phyloP scores from a whole-genome alignment of 352 stramenopile genomes.

The Phytophthora agathidicida region DNA sequence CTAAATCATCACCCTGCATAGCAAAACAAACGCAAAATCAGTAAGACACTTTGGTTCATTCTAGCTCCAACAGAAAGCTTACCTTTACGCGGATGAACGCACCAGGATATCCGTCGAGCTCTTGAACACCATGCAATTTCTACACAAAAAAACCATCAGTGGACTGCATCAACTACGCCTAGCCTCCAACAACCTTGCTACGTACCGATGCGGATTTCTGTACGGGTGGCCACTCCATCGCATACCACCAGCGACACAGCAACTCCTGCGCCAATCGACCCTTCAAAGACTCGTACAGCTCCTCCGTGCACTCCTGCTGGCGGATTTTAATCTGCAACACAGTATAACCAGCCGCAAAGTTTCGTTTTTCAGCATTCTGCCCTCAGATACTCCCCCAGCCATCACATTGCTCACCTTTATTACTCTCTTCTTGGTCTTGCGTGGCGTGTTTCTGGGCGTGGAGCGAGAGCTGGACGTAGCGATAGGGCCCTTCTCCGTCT shows the following conservation, averaged over 20 bases:
- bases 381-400: neutral
- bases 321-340: slow-evolving; percentile 74
- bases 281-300: slow-evolving; percentile 84
- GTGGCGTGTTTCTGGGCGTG: slow-evolving; percentile 29
- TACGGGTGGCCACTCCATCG: slow-evolving; percentile 72
- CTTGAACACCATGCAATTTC: slow-evolving; percentile 77
- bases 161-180: neutral
- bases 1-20: slow-evolving; percentile 80
- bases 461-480: slow-evolving; percentile 10
- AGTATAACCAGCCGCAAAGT: slow-evolving; percentile 1
- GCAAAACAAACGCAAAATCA: neutral
- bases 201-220: slow-evolving; percentile 42
- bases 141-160: slow-evolving; percentile 24
- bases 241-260: slow-evolving; percentile 89
- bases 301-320: slow-evolving; percentile 85
- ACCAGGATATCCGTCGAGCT: slow-evolving; percentile 81
- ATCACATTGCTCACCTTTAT: slow-evolving; percentile 48
- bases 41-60: neutral
- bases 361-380: neutral
- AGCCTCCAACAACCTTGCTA: neutral
- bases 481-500: slow-evolving; percentile 21
- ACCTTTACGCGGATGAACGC: slow-evolving; percentile 85
- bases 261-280: slow-evolving; percentile 76
- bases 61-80: slow-evolving; percentile 4
- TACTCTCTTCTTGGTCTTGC: slow-evolving; percentile 61